phyloP scores from a whole-genome alignment of 1,284 basidiomycete species.

The Ganoderma resinaceum region DNA sequence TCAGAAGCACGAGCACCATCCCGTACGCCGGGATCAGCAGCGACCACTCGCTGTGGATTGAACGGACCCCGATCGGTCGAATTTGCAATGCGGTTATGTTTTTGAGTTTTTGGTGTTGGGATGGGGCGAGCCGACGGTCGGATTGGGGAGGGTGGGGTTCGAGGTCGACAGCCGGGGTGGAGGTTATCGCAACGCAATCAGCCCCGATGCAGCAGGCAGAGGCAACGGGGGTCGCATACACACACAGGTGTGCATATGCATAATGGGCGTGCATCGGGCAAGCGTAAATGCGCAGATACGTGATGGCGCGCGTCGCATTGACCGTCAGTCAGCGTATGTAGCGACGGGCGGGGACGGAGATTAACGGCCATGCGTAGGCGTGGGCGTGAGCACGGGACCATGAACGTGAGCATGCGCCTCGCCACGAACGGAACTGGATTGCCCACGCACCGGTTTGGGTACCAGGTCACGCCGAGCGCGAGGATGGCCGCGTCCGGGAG shows the following conservation, averaged over 20 bases:
- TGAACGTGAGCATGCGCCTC: conserved; percentile 7
- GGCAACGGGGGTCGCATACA: background rate
- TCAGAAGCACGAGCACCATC: conserved; percentile 74
- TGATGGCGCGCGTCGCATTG: background rate
- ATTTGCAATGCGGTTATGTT: background rate
- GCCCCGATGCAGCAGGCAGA: background rate
- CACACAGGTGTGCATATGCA: background rate
- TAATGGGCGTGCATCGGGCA: background rate
- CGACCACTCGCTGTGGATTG: conserved; percentile 79
- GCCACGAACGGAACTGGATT: conserved; percentile 10
- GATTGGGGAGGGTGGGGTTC: background rate
- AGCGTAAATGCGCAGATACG: background rate
- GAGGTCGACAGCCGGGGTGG: background rate
- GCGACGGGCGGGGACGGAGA: conserved; percentile 25
- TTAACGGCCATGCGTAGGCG: conserved; percentile 25
- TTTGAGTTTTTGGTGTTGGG: background rate
- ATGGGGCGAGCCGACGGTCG: background rate
- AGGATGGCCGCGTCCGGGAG: conserved; percentile 61
- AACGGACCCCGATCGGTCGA: background rate
- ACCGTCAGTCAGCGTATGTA: background rate
- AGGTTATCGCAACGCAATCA: conserved; percentile 1
- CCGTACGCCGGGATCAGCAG: conserved; percentile 85
- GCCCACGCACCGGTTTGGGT: conserved; percentile 78
- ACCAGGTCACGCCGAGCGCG: conserved; percentile 79
- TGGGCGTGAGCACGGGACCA: background rate